Evolutionary conservation across 306 rosid species (phyloP).

Genomic region (Albizia julibrissin): DNA sequence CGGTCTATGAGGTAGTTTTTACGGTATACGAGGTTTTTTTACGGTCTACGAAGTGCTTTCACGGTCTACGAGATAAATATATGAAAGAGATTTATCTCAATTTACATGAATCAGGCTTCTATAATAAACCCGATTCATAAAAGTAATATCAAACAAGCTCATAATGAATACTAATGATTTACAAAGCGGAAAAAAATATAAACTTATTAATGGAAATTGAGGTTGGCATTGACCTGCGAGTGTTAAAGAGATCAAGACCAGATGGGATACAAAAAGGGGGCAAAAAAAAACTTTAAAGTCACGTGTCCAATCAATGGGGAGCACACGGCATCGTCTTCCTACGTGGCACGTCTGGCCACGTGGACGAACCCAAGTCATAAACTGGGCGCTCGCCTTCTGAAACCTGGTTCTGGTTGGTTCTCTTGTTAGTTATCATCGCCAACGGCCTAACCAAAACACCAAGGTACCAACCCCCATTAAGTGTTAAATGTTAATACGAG

Average conservation of each 20-base stretch:
- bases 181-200: too few species aligned
- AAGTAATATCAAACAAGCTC: too few species aligned
- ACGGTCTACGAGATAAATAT: too few species aligned
- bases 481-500: too few species aligned
- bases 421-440: background rate
- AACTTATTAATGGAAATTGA: background rate
- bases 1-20: too few species aligned
- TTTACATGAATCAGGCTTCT: too few species aligned
- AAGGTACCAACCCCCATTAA: too few species aligned
- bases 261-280: background rate
- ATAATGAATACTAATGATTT: too few species aligned
- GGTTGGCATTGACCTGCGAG: background rate
- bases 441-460: background rate
- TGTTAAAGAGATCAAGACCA: background rate
- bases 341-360: constrained; percentile 48
- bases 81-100: too few species aligned
- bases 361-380: constrained; percentile 35
- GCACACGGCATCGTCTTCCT: constrained; percentile 39
- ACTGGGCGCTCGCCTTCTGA: constrained; percentile 4
- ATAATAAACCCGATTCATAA: too few species aligned
- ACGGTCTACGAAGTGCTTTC: too few species aligned
- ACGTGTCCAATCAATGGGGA: background rate
- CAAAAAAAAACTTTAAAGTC: background rate
- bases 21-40: too few species aligned
- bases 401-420: background rate